phyloP scores from a whole-genome alignment of 768 basidiomycete genomes.

The Leccinum subtestaceum region DNA sequence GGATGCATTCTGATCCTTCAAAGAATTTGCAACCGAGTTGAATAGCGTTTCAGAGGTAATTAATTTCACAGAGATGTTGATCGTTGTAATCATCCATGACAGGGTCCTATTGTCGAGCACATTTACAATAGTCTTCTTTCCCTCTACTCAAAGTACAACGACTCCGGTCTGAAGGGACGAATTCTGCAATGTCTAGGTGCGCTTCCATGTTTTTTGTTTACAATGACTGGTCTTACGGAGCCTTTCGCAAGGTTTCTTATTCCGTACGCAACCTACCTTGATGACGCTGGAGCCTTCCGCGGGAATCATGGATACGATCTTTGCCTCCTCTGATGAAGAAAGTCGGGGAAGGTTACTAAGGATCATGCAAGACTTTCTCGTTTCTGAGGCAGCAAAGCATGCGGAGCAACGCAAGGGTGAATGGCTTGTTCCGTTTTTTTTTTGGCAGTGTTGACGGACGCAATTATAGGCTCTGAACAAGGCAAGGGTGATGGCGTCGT shows the following conservation, averaged over 20 bases:
- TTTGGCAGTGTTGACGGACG: background rate
- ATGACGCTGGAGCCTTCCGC: slow-evolving; percentile 83
- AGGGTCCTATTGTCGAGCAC: slow-evolving; percentile 79
- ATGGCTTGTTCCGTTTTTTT: background rate
- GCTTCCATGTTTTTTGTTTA: slow-evolving; percentile 13
- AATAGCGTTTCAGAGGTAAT: slow-evolving; percentile 55
- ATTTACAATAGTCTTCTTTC: slow-evolving; percentile 71
- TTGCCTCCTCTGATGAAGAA: slow-evolving; percentile 70
- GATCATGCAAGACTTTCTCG: slow-evolving; percentile 90
- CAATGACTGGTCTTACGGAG: background rate
- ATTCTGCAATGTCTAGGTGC: slow-evolving; percentile 84
- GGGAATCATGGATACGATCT: slow-evolving; percentile 86
- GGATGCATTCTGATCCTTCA: background rate
- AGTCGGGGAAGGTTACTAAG: slow-evolving; percentile 70
- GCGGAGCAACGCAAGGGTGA: slow-evolving; percentile 66
- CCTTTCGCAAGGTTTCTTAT: slow-evolving; percentile 69
- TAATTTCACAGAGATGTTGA: background rate
- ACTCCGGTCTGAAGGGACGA: slow-evolving; percentile 60
- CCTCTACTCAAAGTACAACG: slow-evolving; percentile 66
- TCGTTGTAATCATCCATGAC: slow-evolving; percentile 3
- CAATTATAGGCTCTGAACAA: slow-evolving; percentile 16
- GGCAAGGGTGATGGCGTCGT: slow-evolving; percentile 43
- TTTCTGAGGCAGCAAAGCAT: slow-evolving; percentile 80
- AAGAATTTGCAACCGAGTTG: slow-evolving; percentile 58
- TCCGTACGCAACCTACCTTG: slow-evolving; percentile 86